Percentiles rank a stretch among this genome's conserved stretches.
These are phyloP conservation scores for Fusarium verrucosum DNA, from an alignment of 2,329 filamentous ascomycete genomes.

Conservation along the genomic window DNA sequence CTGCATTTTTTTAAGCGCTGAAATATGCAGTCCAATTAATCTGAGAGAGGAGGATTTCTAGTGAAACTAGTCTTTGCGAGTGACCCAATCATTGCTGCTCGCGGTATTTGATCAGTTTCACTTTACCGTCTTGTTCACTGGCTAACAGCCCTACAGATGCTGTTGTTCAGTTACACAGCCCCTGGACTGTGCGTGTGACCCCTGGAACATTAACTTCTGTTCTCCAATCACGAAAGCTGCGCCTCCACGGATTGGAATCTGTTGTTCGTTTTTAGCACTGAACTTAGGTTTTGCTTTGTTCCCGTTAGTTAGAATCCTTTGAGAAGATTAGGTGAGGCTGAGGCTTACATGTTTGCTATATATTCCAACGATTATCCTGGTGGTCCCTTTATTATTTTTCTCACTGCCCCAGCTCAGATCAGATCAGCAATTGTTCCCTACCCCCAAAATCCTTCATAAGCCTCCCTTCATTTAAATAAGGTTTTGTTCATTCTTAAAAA, in stretches of 20 bases:
- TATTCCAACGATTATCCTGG: conserved; percentile 9
- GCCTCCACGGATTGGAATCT: conserved; percentile 21
- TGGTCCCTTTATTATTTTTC: neutral
- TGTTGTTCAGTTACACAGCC: conserved; percentile 13
- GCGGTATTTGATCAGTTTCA: conserved; percentile 26
- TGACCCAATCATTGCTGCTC: neutral
- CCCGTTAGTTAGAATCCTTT: conserved; percentile 17
- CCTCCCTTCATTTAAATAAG: conserved; percentile 23
- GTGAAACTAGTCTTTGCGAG: conserved; percentile 12
- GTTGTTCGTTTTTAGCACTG: neutral
- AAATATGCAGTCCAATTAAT: neutral
- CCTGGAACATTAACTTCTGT: neutral
- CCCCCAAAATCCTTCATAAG: conserved; percentile 16
- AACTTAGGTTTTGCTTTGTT: conserved; percentile 9
- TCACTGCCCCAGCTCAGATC: conserved; percentile 28
- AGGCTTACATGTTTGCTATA: conserved; percentile 27
- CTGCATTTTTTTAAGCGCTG: conserved; percentile 16
- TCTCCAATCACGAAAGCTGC: conserved; percentile 26
- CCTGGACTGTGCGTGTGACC: neutral
- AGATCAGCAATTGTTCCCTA: neutral
- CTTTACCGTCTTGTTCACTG: conserved; percentile 11
- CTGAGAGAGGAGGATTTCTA: neutral
- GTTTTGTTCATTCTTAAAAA: conserved; percentile 6
- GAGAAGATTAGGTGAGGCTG: conserved; percentile 17
- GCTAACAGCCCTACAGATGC: conserved; percentile 15